Base-by-base conservation (phyloP, 352 stramenopile genomes). In the Plasmopara muralis region DNA sequence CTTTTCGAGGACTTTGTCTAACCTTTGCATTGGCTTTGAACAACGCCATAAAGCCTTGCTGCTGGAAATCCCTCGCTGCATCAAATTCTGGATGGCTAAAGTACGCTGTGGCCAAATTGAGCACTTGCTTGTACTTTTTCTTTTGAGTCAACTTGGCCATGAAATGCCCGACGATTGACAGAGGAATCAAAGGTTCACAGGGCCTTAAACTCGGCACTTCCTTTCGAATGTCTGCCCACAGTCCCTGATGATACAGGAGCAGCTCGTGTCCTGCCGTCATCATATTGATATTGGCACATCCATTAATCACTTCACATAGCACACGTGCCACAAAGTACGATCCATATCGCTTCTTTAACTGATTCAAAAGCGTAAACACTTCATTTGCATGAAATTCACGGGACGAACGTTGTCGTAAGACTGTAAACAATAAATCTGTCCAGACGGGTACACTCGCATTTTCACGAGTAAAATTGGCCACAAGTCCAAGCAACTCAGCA, bases 351-450 rank as follows among this genome's bases (percentile, higher is more conserved):
- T 35, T 53, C 6, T 55, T 47, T 33, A 89, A 59, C 4, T 56
- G 44, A 13, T 55, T 47, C 33, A 89, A 45, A 14, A 87, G 44
- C 46, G 57, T 45, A 5, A 66, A 25, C 25, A 71, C 55, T 25
- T 83, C 74, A 31, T 57, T 48, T 41, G 62, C 50, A 25, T 53
- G 53, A 20, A 66, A 67, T 13, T 64, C 31, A 43, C 49, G 51
- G 3, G 56, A 51, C 25, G 69, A 65, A 7, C 62, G 66, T 53
- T 79, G 69, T 0, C 77, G 74, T 64, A 90, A 45, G 29, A 87
- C 48, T 60, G 79, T 78, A 70, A 88, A 90, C 14, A 90, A 62
- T 57, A 90, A 31, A 51, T 90, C 79, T 6, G 55, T 80, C 79
- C 79, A 90, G 33, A 90, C 57, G 57, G 68, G 55, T 53, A 72